Evolutionary conservation across 2,329 filamentous ascomycete species (phyloP).

Genomic region (Trichoderma cornu-damae): DNA sequence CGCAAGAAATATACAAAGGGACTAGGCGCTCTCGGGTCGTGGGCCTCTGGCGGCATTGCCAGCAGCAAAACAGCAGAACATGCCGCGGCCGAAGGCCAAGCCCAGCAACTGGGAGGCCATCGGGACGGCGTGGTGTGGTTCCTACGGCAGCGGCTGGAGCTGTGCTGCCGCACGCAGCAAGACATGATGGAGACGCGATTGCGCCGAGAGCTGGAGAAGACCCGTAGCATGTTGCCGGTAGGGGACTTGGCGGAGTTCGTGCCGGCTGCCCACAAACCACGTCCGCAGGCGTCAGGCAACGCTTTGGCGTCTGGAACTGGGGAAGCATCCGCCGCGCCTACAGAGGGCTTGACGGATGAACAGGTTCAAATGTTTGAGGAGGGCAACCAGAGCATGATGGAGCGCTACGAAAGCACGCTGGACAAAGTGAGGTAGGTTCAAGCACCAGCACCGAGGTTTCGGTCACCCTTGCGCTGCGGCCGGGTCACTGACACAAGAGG

Average conservation of each 20-base stretch:
- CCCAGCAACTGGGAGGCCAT: constrained; percentile 62
- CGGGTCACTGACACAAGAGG: background rate
- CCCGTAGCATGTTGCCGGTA: constrained; percentile 64
- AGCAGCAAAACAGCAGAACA: constrained; percentile 59
- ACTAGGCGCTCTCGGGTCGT: constrained; percentile 57
- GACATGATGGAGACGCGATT: constrained; percentile 90
- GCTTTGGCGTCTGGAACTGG: background rate
- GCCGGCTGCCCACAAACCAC: constrained; percentile 21
- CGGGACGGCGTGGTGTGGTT: constrained; percentile 82
- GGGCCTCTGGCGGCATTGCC: constrained; percentile 58
- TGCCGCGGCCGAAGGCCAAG: constrained; percentile 62
- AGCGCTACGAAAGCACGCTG: constrained; percentile 88
- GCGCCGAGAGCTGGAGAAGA: constrained; percentile 81
- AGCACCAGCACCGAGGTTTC: background rate
- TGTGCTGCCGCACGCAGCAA: constrained; percentile 72
- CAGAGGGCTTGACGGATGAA: constrained; percentile 65
- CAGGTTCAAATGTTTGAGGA: constrained; percentile 90
- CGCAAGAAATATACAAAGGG: constrained; percentile 63
- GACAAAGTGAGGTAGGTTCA: constrained; percentile 89
- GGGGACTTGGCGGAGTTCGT: constrained; percentile 33
- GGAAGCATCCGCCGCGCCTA: constrained; percentile 19
- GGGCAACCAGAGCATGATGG: constrained; percentile 88
- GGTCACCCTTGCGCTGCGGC: background rate
- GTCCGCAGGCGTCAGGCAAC: background rate
- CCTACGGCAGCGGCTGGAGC: constrained; percentile 68